Evolutionary conservation across 148 eudicot species (phyloP).

Genomic region (Silene uniflora): DNA sequence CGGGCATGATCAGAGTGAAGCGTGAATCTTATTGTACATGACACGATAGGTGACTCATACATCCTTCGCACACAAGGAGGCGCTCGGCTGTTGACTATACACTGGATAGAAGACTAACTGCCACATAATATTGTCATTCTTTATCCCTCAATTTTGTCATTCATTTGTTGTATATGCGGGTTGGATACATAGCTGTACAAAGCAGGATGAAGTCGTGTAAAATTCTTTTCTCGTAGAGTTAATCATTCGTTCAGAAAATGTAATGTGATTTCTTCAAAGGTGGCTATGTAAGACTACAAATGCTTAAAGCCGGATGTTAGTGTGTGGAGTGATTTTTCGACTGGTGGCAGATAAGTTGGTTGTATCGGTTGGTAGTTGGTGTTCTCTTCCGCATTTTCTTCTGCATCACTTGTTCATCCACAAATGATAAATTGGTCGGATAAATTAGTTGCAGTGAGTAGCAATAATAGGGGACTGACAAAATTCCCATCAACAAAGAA

Average conservation of each 20-base stretch:
- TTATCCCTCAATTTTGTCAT: constrained; percentile 26
- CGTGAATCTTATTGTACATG: constrained; percentile 37
- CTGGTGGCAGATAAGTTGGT: neutral
- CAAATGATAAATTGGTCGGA: too few species aligned
- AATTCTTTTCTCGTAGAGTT: constrained; percentile 8
- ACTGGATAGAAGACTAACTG: constrained; percentile 42
- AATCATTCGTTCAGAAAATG: constrained; percentile 11
- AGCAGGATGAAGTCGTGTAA: constrained; percentile 23
- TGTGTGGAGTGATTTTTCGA: neutral
- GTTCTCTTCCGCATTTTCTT: neutral
- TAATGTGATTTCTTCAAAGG: constrained; percentile 10
- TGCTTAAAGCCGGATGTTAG: neutral
- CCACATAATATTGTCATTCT: constrained; percentile 13
- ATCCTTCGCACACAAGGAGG: constrained; percentile 15
- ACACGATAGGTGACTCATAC: constrained; percentile 7
- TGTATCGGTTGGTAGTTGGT: neutral
- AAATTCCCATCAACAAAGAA: too few species aligned
- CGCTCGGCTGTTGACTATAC: constrained; percentile 24
- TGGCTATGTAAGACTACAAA: too few species aligned
- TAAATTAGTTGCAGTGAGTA: too few species aligned
- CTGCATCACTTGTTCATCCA: neutral
- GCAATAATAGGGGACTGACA: too few species aligned
- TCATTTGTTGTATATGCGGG: constrained; percentile 22
- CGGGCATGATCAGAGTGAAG: constrained; percentile 25
- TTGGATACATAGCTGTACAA: neutral